Evolutionary conservation across 1,284 basidiomycete species (phyloP), one percentile per base, ranked within the genome.

Genomic region (Pisolithus thermaeus): DNA sequence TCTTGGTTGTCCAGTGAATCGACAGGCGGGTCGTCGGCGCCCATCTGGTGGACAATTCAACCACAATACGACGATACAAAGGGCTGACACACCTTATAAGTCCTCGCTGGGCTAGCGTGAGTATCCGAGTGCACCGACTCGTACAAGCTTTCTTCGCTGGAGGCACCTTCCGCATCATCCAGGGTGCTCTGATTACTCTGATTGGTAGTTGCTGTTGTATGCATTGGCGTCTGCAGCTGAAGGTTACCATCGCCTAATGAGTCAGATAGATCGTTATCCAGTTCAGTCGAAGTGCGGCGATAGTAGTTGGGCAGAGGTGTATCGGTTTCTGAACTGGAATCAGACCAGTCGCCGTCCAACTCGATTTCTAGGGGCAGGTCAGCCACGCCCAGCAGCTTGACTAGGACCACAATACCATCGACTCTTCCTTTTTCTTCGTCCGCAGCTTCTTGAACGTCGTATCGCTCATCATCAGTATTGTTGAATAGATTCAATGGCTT

Each of bases 1-100:
- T 67, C 59, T 23, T 51, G 43, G 32, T 38, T 43, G 22, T n/a
- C n/a, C n/a, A n/a, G n/a, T n/a, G n/a, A n/a, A n/a, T 38, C 25
- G 16, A 32, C 11, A 39, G 35, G 14, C 36, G 32, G 12, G 11
- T 48, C 39, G 8, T 12, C 22, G 9, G 25, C 20, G 9, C 22
- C 14, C 30, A 9, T 30, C 28, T 46, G 30, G 30, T 30, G n/a
- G 12, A 44, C n/a, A 35, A 11, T 8, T 43, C 12, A 16, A 8
- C 11, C 16, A 22, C 7, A 20, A 32, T 16, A 30, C 30, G 28
- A 18, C 3, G 4, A n/a, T 3, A 6, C 5, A 6, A 16, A 22
- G 8, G 7, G n/a, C 11, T 36, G n/a, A 46, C 44, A 35, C 11
- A 22, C 44, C 44, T 36, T 30, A 36, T 32, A 9, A 5, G 2